These are phyloP conservation scores for Mortierella sp. DNA, from an alignment of 371 early-diverging fungal species.

Conservation along the genomic window DNA sequence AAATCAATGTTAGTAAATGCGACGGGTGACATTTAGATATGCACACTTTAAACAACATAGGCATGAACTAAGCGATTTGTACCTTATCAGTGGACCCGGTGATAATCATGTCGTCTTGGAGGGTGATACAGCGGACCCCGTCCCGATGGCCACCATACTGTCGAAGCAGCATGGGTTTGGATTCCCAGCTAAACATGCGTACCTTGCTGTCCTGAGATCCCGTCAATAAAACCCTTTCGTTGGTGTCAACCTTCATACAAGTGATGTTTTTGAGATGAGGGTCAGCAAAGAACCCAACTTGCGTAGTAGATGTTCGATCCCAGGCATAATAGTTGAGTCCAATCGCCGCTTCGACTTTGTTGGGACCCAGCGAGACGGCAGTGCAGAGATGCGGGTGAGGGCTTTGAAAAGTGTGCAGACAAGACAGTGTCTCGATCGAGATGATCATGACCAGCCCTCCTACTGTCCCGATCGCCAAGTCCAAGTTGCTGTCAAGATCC, in stretches of 20 bases:
- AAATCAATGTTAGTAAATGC: background rate
- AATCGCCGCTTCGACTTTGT: conserved; percentile 41
- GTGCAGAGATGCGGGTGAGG: conserved; percentile 28
- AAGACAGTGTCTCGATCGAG: conserved; percentile 39
- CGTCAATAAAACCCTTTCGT: conserved; percentile 43
- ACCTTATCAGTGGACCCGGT: conserved; percentile 55
- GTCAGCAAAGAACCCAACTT: conserved; percentile 35
- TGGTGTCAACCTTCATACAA: conserved; percentile 45
- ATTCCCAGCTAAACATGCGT: conserved; percentile 48
- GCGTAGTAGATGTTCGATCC: conserved; percentile 35
- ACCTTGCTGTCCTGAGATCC: conserved; percentile 48
- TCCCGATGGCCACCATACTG: conserved; percentile 42
- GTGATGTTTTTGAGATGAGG: conserved; percentile 37
- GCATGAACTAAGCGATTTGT: background rate
- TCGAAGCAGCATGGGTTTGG: conserved; percentile 47
- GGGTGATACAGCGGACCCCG: conserved; percentile 42
- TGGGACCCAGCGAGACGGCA: conserved; percentile 31
- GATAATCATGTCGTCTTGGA: conserved; percentile 53
- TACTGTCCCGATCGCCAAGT: conserved; percentile 45
- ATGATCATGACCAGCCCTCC: conserved; percentile 49
- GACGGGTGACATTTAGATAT: background rate
- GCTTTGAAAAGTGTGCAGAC: conserved; percentile 28
- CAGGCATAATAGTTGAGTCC: conserved; percentile 48
- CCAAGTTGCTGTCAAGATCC: conserved; percentile 39
- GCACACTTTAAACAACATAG: background rate